Evolutionary conservation across 1,284 basidiomycete species (phyloP).

Genomic region (Athelia psychrophila): DNA sequence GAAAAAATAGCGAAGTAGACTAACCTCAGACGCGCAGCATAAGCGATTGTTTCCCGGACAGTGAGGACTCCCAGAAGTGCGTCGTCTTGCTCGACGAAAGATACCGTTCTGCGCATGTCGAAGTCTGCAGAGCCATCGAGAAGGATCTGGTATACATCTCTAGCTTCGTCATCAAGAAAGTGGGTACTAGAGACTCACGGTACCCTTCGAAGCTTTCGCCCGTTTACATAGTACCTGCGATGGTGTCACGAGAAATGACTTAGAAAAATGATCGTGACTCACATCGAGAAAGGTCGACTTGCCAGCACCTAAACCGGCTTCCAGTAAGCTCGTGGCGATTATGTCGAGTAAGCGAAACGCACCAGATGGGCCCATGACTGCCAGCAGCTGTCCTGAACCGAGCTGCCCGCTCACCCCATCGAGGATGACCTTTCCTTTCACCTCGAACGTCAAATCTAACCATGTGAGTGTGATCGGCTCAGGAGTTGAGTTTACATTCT

Average conservation of each 20-base stretch:
- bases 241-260: not conserved
- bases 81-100: conserved; percentile 64
- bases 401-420: not conserved
- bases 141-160: too few species aligned
- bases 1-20: conserved; percentile 12
- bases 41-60: conserved; percentile 60
- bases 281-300: not conserved
- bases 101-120: not conserved
- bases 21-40: conserved; percentile 54
- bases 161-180: too few species aligned
- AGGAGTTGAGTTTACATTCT: conserved; percentile 5
- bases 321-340: not conserved
- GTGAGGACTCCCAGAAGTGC: conserved; percentile 59
- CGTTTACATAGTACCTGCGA: not conserved
- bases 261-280: not conserved
- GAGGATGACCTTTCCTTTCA: not conserved
- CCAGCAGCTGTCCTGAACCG: not conserved
- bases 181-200: too few species aligned
- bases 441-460: not conserved
- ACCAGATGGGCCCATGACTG: not conserved
- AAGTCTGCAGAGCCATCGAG: not conserved
- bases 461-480: not conserved
- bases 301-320: not conserved
- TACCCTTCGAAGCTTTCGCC: not conserved
- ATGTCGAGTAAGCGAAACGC: not conserved